These are phyloP conservation scores for Cordia subcordata DNA, from an alignment of 257 asterid genomes.

Conservation along the genomic window DNA sequence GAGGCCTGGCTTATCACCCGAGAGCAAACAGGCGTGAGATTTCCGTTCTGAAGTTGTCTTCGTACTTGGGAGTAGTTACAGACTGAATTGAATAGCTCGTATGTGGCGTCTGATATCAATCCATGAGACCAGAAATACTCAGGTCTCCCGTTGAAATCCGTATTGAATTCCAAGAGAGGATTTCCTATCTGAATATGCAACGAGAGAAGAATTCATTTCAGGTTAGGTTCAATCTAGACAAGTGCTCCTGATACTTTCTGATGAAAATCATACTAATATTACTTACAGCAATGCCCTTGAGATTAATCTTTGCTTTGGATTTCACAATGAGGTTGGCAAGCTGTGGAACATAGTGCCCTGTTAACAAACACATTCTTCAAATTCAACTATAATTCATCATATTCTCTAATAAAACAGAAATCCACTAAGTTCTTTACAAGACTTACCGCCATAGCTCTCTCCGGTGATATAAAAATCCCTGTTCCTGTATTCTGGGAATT, in stretches of 20 bases:
- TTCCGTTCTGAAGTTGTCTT: conserved; percentile 59
- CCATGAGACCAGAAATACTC: conserved; percentile 85
- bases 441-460: conserved; percentile 75
- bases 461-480: conserved; percentile 58
- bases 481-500: conserved; percentile 59
- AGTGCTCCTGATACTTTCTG: not conserved
- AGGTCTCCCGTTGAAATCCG: conserved; percentile 71
- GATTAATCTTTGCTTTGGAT: conserved; percentile 55
- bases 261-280: too few species aligned
- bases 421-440: not conserved
- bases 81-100: conserved; percentile 42
- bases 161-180: conserved; percentile 61
- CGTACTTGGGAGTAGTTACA: conserved; percentile 71
- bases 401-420: not conserved
- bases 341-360: conserved; percentile 82
- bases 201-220: not conserved
- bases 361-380: not conserved
- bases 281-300: conserved; percentile 78
- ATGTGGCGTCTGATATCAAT: conserved; percentile 63
- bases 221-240: not conserved
- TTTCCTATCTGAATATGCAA: conserved; percentile 56
- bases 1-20: conserved; percentile 53
- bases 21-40: conserved; percentile 58
- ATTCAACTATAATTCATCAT: not conserved
- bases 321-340: conserved; percentile 57